phyloP scores from a whole-genome alignment of 768 basidiomycete genomes.

The Lentinus tigrinus region DNA sequence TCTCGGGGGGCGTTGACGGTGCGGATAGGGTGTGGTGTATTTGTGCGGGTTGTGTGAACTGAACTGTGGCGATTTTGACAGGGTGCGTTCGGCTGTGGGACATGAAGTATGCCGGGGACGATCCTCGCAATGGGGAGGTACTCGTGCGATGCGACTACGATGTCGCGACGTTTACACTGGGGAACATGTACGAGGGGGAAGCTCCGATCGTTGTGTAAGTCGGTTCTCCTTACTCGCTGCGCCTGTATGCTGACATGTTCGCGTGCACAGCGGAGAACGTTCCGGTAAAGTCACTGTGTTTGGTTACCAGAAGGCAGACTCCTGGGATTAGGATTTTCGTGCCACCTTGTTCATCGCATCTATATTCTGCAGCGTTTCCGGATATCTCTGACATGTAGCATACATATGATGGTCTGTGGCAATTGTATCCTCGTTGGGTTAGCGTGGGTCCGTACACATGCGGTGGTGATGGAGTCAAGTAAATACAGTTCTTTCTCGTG shows the following conservation, averaged over 20 bases:
- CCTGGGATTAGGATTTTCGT: too few relatives aligned
- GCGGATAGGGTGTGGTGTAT: slow-evolving; percentile 16
- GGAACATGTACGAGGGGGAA: slow-evolving; percentile 52
- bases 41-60: neutral
- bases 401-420: too few relatives aligned
- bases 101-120: slow-evolving; percentile 39
- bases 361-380: too few relatives aligned
- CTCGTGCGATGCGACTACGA: slow-evolving; percentile 57
- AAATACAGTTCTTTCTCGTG: too few relatives aligned
- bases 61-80: slow-evolving; percentile 26
- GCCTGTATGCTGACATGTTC: neutral
- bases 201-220: slow-evolving; percentile 61
- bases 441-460: too few relatives aligned
- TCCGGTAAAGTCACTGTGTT: slow-evolving; percentile 16
- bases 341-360: too few relatives aligned
- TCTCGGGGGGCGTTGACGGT: slow-evolving; percentile 70
- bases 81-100: slow-evolving; percentile 76
- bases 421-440: too few relatives aligned
- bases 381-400: too few relatives aligned
- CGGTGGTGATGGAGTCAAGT: too few relatives aligned
- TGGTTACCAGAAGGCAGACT: too few relatives aligned
- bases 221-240: neutral
- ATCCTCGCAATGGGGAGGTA: slow-evolving; percentile 43
- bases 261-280: slow-evolving; percentile 4
- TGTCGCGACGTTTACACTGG: slow-evolving; percentile 57